Evolutionary conservation across 192 early-diverging fungal genomes (phyloP).

Genomic region (Backusella macrospora): DNA sequence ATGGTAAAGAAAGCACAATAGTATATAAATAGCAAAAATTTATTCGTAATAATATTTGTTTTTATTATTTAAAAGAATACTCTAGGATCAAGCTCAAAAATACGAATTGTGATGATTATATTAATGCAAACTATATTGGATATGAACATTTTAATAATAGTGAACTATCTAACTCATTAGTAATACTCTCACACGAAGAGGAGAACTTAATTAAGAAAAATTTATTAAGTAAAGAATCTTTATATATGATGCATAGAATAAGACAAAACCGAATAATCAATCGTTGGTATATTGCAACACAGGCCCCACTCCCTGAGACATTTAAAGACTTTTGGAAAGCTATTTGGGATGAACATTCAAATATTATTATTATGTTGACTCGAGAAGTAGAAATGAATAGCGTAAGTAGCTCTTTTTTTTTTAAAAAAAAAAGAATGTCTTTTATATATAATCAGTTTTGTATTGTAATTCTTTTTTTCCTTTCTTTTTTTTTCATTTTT

Average conservation of each 20-base stretch:
- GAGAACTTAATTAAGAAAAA: not conserved
- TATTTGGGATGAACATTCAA: slow-evolving; percentile 75
- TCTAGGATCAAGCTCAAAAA: slow-evolving; percentile 30
- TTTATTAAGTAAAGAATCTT: slow-evolving; percentile 19
- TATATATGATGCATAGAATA: not conserved
- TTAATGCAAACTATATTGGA: slow-evolving; percentile 47
- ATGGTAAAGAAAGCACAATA: slow-evolving; percentile 54
- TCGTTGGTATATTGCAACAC: slow-evolving; percentile 78
- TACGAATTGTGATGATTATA: slow-evolving; percentile 38
- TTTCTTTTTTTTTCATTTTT: not conserved
- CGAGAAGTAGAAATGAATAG: slow-evolving; percentile 42
- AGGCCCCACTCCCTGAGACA: slow-evolving; percentile 82
- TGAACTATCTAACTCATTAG: not conserved
- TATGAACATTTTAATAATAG: slow-evolving; percentile 50
- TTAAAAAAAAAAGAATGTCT: no score
- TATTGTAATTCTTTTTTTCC: not conserved
- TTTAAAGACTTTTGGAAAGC: slow-evolving; percentile 89
- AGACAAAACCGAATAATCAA: not conserved
- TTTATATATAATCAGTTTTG: not conserved
- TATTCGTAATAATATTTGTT: not conserved
- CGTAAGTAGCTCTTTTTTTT: not conserved
- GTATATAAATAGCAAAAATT: not conserved
- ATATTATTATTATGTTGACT: slow-evolving; percentile 88
- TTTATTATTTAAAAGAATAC: slow-evolving; percentile 28
- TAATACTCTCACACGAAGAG: slow-evolving; percentile 33